phyloP scores from a whole-genome alignment of 441 rosid species.

The Kokia cookei region DNA sequence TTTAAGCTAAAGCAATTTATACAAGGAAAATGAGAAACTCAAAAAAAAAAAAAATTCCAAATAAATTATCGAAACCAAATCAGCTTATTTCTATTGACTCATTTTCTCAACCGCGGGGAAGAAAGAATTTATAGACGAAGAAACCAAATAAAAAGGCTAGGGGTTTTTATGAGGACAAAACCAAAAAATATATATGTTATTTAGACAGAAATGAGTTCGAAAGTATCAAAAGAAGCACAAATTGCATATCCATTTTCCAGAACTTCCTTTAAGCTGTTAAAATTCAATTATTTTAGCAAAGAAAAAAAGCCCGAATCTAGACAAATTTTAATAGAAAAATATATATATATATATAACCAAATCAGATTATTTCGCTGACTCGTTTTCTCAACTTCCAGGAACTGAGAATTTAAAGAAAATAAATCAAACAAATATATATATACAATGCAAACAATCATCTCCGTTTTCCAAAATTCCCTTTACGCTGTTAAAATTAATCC shows the following conservation, averaged over 20 bases:
- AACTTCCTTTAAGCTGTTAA: not conserved
- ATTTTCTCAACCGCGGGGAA: not conserved
- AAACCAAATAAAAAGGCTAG: not conserved
- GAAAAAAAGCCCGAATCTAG: not conserved
- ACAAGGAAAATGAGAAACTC: not conserved
- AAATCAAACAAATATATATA: no score
- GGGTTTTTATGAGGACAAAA: not conserved
- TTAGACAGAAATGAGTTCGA: not conserved
- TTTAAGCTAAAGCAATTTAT: not conserved
- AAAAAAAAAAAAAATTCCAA: not conserved
- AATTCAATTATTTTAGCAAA: not conserved
- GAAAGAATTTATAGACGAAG: not conserved
- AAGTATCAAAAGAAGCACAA: not conserved
- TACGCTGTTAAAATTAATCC: not conserved
- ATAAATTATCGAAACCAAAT: not conserved
- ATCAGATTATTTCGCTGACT: not conserved
- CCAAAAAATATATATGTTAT: not conserved
- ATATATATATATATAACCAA: not conserved
- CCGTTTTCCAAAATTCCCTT: not conserved
- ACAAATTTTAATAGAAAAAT: not conserved
- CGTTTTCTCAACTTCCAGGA: not conserved
- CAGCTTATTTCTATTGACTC: not conserved
- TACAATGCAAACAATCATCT: not conserved
- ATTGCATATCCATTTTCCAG: not conserved
- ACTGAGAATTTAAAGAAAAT: no score